These are phyloP conservation scores for Tolypocladium cylindrosporum DNA, from an alignment of 2,329 filamentous ascomycete genomes.

Conservation along the genomic window DNA sequence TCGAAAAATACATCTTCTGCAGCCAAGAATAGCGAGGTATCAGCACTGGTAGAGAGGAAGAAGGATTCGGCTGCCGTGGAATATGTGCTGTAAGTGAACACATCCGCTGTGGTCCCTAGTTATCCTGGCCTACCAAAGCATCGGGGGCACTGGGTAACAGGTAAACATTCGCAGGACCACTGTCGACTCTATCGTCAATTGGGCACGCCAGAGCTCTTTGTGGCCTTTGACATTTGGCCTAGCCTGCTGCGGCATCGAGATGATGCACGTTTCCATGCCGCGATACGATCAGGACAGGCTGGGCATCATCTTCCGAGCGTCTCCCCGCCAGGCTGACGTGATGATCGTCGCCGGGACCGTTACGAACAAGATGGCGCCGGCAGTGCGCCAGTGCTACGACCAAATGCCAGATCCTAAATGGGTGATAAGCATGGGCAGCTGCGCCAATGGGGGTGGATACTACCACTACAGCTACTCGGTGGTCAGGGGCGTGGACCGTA, in stretches of 20 bases:
- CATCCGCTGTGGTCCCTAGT: background rate
- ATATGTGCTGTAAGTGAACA: background rate
- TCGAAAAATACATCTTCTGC: background rate
- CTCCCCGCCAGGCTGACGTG: constrained; percentile 77
- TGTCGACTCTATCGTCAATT: constrained; percentile 70
- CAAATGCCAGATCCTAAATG: constrained; percentile 90
- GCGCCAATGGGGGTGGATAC: constrained; percentile 76
- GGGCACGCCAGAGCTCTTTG: constrained; percentile 72
- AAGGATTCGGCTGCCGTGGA: background rate
- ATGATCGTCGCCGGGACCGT: constrained; percentile 91
- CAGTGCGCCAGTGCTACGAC: constrained; percentile 81
- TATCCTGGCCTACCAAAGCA: too few relatives aligned
- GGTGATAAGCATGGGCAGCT: constrained; percentile 76
- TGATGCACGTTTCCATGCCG: constrained; percentile 85
- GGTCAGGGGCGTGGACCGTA: constrained; percentile 62
- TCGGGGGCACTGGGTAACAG: background rate
- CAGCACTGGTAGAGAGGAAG: background rate
- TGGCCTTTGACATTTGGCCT: constrained; percentile 86
- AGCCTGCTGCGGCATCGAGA: constrained; percentile 81
- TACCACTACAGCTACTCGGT: constrained; percentile 80
- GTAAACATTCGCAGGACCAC: constrained; percentile 46
- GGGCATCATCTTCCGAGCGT: constrained; percentile 83
- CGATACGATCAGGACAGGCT: constrained; percentile 82
- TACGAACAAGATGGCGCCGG: constrained; percentile 93
- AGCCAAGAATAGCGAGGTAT: background rate